Evolutionary conservation across 2,329 filamentous ascomycete species (phyloP), one percentile per base, ranked within the genome.

Genomic region (Aspergillus viridinutans): DNA sequence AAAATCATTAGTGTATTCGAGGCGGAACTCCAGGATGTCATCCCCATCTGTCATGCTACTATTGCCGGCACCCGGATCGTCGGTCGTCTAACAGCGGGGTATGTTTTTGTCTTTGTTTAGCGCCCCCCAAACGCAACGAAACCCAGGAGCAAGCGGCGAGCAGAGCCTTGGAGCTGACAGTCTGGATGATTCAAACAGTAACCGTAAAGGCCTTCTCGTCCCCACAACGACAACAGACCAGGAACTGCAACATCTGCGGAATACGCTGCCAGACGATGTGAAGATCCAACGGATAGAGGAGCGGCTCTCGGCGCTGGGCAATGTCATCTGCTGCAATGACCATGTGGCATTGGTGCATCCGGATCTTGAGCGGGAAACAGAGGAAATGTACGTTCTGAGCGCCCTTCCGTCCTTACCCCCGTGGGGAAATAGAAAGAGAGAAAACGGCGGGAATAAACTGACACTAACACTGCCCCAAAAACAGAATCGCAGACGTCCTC

Each of bases 281-380:
- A 92, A 92, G 78, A 96, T 99, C 70, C 92, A 97, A 80, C 87
- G 94, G 65, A 96, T 99, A 80, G 94, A 99, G 81, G 94, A 99
- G 82, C 87, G 94, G 45, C 83, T 99, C 62, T 96, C 92, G 20
- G 94, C 94, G 4, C 85, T 99, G 26, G 94, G 94, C 60, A 99
- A 99, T 73, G 94, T 97, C 61, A 97, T 99, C 70, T 95, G 92
- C 70, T 86, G 86, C 70, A 97, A 97, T 77, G 94, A 99, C 78
- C 92, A 97, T 77, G 94, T 97, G 65, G 94, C 94, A 53, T 87
- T 99, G 48, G 87, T 97, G 60, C 94, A 99, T 74, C 94, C 94
- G 10, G 94, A 99, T 72, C 82, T 99, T 59, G 94, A 97, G 82
- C 89, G 93, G 61, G 94, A 99, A 81, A 97, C 92, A 17, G 94